Evolutionary conservation across 768 basidiomycete species (phyloP).

Genomic region (Rhodotorula kratochvilovae): DNA sequence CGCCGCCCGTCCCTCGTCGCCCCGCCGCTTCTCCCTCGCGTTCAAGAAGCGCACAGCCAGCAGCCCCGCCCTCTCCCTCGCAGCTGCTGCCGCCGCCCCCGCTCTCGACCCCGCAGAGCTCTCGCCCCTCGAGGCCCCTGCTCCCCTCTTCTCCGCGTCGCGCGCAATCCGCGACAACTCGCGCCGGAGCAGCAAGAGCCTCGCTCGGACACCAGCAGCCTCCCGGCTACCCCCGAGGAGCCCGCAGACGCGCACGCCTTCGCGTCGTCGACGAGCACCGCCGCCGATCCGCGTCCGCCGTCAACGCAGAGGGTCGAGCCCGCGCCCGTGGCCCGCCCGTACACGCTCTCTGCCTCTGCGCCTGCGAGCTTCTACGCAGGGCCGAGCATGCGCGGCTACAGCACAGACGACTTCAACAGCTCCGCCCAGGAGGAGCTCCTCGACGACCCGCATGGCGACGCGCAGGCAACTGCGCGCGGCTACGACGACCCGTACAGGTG

Average conservation of each 20-base stretch:
- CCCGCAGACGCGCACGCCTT: neutral
- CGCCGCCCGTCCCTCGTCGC: neutral
- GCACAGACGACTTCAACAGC: constrained; percentile 5
- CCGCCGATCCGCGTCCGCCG: neutral
- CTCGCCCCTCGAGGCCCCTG: constrained; percentile 22
- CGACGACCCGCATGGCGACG: constrained; percentile 15
- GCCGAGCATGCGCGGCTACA: neutral
- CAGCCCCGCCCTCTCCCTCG: neutral
- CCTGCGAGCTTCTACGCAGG: neutral
- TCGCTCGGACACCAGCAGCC: neutral
- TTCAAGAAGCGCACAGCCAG: neutral
- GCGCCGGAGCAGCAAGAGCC: neutral
- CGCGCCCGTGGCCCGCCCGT: neutral
- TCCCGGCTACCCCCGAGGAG: neutral
- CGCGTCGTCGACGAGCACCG: neutral
- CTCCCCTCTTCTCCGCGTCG: constrained; percentile 11
- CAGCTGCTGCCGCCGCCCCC: neutral
- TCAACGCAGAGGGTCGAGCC: neutral
- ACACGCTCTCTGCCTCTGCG: neutral
- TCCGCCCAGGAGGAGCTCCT: constrained; percentile 32
- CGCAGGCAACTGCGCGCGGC: neutral
- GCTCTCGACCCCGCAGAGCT: neutral
- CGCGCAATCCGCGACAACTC: neutral
- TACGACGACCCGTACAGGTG: constrained; percentile 28
- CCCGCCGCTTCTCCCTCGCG: too few relatives aligned